These are phyloP conservation scores for Spatholobus suberectus DNA, from an alignment of 306 rosid species.

Conservation along the genomic window DNA sequence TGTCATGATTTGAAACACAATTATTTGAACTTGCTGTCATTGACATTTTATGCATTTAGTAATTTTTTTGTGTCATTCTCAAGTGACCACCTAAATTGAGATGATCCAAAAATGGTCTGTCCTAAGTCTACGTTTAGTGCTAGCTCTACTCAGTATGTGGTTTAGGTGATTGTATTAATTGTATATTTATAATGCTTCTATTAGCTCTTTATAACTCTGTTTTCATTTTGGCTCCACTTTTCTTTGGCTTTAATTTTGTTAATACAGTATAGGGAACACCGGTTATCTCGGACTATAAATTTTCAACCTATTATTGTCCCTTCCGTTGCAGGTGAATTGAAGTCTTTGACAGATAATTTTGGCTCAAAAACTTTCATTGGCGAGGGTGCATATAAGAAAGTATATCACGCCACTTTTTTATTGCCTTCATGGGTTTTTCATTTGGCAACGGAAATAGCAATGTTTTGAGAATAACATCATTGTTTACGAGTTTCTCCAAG, in stretches of 20 bases:
- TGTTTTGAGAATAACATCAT: no score
- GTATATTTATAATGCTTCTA: neutral
- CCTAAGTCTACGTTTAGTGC: neutral
- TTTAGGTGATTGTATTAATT: neutral
- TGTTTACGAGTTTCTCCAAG: no score
- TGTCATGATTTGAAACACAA: neutral
- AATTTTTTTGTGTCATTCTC: neutral
- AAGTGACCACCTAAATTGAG: neutral
- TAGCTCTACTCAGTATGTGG: neutral
- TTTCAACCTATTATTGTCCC: constrained; percentile 75
- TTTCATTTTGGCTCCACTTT: constrained; percentile 12
- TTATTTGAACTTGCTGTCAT: no score
- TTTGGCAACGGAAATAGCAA: no score
- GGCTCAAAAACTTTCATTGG: constrained; percentile 69
- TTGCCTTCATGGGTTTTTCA: no score
- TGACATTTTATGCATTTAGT: neutral
- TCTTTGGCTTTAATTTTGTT: constrained; percentile 27
- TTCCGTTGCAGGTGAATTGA: constrained; percentile 70
- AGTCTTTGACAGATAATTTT: constrained; percentile 71
- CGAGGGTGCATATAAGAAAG: constrained; percentile 88
- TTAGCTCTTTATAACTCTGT: neutral
- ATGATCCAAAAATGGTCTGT: neutral
- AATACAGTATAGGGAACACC: constrained; percentile 49
- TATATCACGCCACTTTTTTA: constrained; percentile 66
- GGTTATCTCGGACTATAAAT: constrained; percentile 44